Conservation (phyloP, 2,329 filamentous ascomycete genomes). For the Pyrenochaeta sp. region DNA sequence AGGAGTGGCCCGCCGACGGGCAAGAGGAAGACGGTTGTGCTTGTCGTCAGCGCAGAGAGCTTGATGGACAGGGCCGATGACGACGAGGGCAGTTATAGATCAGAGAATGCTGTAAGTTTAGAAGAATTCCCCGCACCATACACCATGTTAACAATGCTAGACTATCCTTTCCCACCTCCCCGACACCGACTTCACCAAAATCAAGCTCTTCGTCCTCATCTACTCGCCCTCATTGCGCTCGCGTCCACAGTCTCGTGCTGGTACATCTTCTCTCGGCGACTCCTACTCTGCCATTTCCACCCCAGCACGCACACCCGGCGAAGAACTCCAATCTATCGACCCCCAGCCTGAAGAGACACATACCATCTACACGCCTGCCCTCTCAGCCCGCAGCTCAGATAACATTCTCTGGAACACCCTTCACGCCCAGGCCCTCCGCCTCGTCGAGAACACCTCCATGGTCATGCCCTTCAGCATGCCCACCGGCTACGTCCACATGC, state of each 20-base stretch:
- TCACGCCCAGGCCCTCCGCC: conserved; percentile 76
- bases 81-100: conserved; percentile 63
- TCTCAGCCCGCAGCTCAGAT: conserved; percentile 44
- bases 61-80: conserved; percentile 63
- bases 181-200: conserved; percentile 73
- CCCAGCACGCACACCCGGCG: conserved; percentile 71
- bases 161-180: conserved; percentile 87
- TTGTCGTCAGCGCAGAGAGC: conserved; percentile 84
- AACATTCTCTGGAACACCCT: conserved; percentile 75
- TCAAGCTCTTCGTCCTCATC: conserved; percentile 86
- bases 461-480: conserved; percentile 86
- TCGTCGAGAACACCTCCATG: conserved; percentile 86
- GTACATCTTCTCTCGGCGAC: conserved; percentile 71
- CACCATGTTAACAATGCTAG: conserved; percentile 43
- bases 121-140: neutral
- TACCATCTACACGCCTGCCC: conserved; percentile 44
- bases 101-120: conserved; percentile 80
- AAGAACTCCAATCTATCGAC: conserved; percentile 59
- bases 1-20: conserved; percentile 31
- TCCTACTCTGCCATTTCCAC: conserved; percentile 86
- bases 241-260: conserved; percentile 49
- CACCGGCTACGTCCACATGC: conserved; percentile 84
- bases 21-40: conserved; percentile 75
- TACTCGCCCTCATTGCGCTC: conserved; percentile 84
- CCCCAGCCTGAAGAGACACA: conserved; percentile 53